Conservation (phyloP, 768 basidiomycete genomes). For the Termitomyces sp. region DNA sequence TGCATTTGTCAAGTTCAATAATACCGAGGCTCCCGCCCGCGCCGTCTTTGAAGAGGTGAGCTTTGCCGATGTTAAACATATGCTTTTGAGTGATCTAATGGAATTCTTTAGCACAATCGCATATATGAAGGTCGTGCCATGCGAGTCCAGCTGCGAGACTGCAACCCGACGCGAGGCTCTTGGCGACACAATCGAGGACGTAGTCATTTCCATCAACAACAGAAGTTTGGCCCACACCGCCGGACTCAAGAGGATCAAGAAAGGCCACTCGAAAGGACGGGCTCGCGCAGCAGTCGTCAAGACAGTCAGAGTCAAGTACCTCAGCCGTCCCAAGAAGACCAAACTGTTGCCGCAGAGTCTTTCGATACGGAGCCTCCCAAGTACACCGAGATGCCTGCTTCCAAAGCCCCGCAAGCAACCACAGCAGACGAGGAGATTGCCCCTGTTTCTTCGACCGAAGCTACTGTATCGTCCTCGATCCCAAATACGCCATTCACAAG, state of each 20-base stretch:
- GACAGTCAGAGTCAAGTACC: slow-evolving; percentile 1
- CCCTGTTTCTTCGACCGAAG: slow-evolving; percentile 11
- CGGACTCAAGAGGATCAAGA: slow-evolving; percentile 21
- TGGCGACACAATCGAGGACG: slow-evolving; percentile 46
- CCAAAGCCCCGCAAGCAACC: background rate
- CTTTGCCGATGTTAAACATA: background rate
- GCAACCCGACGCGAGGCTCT: slow-evolving; percentile 50
- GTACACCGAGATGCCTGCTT: slow-evolving; percentile 9
- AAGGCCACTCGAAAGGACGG: slow-evolving; percentile 11
- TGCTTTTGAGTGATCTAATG: slow-evolving; percentile 3
- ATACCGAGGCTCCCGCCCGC: slow-evolving; percentile 57
- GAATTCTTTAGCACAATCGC: slow-evolving; percentile 59
- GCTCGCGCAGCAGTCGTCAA: slow-evolving; percentile 6
- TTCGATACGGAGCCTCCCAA: slow-evolving; percentile 7
- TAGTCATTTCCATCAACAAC: slow-evolving; percentile 32
- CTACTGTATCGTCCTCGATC: slow-evolving; percentile 14
- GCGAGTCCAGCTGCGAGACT: slow-evolving; percentile 73
- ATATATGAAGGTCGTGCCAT: slow-evolving; percentile 66
- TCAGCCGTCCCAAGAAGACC: background rate
- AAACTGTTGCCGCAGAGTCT: slow-evolving; percentile 1
- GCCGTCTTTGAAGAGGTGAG: slow-evolving; percentile 65
- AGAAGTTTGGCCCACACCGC: slow-evolving; percentile 24
- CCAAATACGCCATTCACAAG: slow-evolving; percentile 12
- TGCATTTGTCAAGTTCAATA: slow-evolving; percentile 73
- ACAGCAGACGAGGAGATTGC: background rate